Evolutionary conservation across 345 rosid genomes (phyloP).

Genomic region (Syzygium aromaticum): DNA sequence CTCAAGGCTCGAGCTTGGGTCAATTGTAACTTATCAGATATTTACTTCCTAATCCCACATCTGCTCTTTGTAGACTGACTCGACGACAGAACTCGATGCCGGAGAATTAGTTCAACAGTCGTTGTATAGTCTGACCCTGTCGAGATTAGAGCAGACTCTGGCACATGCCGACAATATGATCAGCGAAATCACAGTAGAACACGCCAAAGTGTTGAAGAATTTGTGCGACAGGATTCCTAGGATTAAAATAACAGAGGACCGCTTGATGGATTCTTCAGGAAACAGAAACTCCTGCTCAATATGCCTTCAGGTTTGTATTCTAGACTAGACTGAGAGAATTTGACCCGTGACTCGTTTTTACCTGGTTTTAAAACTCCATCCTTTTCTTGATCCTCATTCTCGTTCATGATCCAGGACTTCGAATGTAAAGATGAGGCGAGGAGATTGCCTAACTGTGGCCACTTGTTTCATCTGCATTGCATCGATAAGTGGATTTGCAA

Average conservation of each 20-base stretch:
- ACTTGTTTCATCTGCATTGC: constrained; percentile 16
- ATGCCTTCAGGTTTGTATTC: constrained; percentile 30
- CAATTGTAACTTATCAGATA: background rate
- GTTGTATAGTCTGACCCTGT: background rate
- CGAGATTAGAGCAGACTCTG: background rate
- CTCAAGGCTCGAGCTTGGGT: background rate
- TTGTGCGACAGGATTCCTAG: background rate
- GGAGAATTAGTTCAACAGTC: constrained; percentile 5
- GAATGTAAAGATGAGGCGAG: constrained; percentile 3
- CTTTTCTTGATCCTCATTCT: background rate
- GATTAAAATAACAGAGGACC: constrained; percentile 5
- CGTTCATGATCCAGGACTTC: constrained; percentile 14
- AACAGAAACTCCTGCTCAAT: constrained; percentile 16
- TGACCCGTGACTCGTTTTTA: background rate
- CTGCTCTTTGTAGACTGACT: constrained; percentile 48
- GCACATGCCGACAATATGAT: background rate
- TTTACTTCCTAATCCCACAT: background rate
- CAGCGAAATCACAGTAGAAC: background rate
- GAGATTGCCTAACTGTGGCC: constrained; percentile 19
- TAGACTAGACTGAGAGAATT: background rate
- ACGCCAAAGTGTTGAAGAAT: background rate
- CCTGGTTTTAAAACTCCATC: background rate
- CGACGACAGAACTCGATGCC: constrained; percentile 69
- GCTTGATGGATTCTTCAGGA: constrained; percentile 11
- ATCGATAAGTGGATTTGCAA: constrained; percentile 15